Percentiles rank a stretch among this genome's conserved stretches.
Evolutionary conservation across 1,284 basidiomycete species (phyloP).

Genomic region (Cystobasidiaceae sp.): DNA sequence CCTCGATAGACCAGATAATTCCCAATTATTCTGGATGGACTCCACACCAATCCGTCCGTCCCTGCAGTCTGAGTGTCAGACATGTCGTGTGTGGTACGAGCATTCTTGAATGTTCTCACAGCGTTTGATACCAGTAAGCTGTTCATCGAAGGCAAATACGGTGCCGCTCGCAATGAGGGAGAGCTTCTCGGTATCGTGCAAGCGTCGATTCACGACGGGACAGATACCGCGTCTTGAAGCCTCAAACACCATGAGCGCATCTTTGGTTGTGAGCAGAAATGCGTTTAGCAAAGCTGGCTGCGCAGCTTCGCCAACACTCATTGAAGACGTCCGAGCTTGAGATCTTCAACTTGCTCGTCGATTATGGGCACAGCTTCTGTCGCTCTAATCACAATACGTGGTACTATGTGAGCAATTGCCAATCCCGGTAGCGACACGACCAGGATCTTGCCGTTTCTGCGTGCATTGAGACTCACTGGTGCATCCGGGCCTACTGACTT

Average conservation of each 20-base stretch:
- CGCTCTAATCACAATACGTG: too few relatives aligned
- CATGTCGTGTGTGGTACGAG: too few relatives aligned
- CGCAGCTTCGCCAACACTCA: constrained; percentile 9
- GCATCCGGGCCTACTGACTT: too few relatives aligned
- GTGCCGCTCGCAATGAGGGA: constrained; percentile 89
- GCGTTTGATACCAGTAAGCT: constrained; percentile 93
- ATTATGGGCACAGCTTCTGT: too few relatives aligned
- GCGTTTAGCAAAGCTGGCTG: constrained; percentile 35
- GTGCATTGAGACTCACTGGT: too few relatives aligned
- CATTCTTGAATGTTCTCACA: too few relatives aligned
- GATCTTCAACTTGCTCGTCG: too few relatives aligned
- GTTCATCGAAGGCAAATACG: constrained; percentile 96
- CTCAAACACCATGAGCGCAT: constrained; percentile 92
- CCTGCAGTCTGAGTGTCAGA: too few relatives aligned
- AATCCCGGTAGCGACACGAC: too few relatives aligned
- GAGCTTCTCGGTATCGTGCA: constrained; percentile 80
- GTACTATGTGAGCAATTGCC: too few relatives aligned
- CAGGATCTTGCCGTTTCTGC: too few relatives aligned
- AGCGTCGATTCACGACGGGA: constrained; percentile 84
- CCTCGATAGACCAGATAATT: constrained; percentile 91
- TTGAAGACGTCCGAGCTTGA: too few relatives aligned
- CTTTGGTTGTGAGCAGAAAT: constrained; percentile 90
- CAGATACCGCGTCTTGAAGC: constrained; percentile 83
- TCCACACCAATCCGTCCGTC: constrained; percentile 97
- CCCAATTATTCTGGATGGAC: constrained; percentile 76